A percentile compares a stretch with the other conserved stretches of the same genome.
Conservation (phyloP, 441 rosid genomes). For the Biscutella laevigata region DNA sequence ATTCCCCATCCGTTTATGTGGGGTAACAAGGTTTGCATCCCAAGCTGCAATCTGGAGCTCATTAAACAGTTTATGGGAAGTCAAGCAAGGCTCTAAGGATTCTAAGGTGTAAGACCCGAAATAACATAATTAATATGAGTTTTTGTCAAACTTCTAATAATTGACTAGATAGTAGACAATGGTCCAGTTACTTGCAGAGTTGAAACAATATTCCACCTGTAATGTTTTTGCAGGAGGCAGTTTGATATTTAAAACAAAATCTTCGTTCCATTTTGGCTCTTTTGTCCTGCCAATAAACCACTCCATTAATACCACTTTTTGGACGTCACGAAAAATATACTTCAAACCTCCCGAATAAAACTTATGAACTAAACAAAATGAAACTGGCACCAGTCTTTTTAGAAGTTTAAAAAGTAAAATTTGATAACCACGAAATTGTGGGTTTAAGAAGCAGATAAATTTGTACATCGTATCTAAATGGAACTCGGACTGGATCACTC, state of each 20-base stretch:
- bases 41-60: conserved; percentile 81
- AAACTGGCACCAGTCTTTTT: not conserved
- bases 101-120: conserved; percentile 13
- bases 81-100: conserved; percentile 9
- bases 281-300: conserved; percentile 42
- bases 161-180: not conserved
- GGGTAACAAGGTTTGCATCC: conserved; percentile 96
- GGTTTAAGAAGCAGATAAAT: not conserved
- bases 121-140: not conserved
- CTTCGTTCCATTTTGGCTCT: conserved; percentile 87
- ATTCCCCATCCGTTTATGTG: conserved; percentile 97
- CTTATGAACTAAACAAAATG: not conserved
- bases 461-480: not conserved
- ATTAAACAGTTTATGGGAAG: conserved; percentile 1
- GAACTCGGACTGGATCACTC: not conserved
- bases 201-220: conserved; percentile 40
- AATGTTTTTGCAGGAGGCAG: conserved; percentile 47
- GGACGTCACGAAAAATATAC: not conserved
- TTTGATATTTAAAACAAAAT: conserved; percentile 60
- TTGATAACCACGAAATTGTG: not conserved
- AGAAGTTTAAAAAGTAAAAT: not conserved
- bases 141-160: not conserved
- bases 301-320: not conserved
- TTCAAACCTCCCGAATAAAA: not conserved
- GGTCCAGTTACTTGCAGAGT: not conserved